These are phyloP conservation scores for Pseudomassariella vexata DNA, from an alignment of 2,329 filamentous ascomycete species.

Conservation along the genomic window DNA sequence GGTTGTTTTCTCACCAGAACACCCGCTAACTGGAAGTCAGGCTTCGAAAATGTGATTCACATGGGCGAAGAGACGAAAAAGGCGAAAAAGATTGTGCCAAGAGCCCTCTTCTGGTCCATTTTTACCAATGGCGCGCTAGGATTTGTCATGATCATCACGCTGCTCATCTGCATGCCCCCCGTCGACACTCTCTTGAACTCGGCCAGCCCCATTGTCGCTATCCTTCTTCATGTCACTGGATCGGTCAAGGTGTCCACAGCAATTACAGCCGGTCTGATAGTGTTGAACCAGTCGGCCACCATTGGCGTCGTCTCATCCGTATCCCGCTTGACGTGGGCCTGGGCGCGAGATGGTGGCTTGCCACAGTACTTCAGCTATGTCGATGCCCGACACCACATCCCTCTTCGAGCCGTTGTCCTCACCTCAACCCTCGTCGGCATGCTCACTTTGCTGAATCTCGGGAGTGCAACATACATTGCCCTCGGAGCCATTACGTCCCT, in stretches of 20 bases:
- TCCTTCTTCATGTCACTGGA: conserved; percentile 2
- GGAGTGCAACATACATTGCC: conserved; percentile 7
- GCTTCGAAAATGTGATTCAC: conserved; percentile 9
- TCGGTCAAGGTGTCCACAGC: conserved; percentile 4
- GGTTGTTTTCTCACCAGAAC: too few relatives aligned
- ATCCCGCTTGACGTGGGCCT: conserved; percentile 8
- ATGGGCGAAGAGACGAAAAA: conserved; percentile 10
- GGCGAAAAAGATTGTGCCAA: conserved; percentile 7
- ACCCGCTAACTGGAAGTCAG: neutral
- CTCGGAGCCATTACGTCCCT: conserved; percentile 9
- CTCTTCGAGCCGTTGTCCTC: conserved; percentile 6
- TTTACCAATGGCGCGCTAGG: conserved; percentile 4
- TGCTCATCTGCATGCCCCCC: conserved; percentile 7
- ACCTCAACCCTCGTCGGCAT: conserved; percentile 6
- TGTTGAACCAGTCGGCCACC: conserved; percentile 1
- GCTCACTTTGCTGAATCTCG: conserved; percentile 8
- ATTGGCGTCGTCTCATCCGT: conserved; percentile 6
- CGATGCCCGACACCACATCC: conserved; percentile 6
- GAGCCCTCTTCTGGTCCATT: conserved; percentile 9
- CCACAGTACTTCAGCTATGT: conserved; percentile 7
- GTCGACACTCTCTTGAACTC: conserved; percentile 5
- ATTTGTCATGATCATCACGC: conserved; percentile 5
- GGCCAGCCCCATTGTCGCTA: conserved; percentile 5
- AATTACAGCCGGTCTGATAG: conserved; percentile 1
- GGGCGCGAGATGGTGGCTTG: conserved; percentile 7